These are phyloP conservation scores for Isatis tinctoria DNA, from an alignment of 345 rosid genomes.

Conservation along the genomic window DNA sequence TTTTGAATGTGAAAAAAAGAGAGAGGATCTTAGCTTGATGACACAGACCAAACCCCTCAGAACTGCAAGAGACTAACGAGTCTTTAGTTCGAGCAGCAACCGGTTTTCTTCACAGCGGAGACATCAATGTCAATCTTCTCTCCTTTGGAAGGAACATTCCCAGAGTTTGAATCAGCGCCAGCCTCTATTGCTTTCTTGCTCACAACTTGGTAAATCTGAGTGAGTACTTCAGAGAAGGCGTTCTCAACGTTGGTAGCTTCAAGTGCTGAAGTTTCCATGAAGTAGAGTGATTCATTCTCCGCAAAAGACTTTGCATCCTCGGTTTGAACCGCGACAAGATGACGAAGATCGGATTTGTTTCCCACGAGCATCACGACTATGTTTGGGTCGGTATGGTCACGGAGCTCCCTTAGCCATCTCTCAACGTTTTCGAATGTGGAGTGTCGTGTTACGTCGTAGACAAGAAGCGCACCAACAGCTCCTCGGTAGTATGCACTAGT, in stretches of 20 bases:
- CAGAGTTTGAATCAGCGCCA: constrained; percentile 41
- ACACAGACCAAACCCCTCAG: not conserved
- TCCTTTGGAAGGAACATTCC: constrained; percentile 64
- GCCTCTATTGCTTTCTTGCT: constrained; percentile 90
- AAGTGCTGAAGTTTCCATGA: constrained; percentile 95
- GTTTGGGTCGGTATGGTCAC: constrained; percentile 93
- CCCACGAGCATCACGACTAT: constrained; percentile 90
- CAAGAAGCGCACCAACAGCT: constrained; percentile 88
- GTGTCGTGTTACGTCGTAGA: constrained; percentile 85
- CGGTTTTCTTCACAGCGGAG: constrained; percentile 82
- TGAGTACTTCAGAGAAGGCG: constrained; percentile 85
- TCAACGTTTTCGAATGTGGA: constrained; percentile 87
- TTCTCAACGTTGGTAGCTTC: constrained; percentile 84
- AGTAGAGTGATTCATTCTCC: constrained; percentile 76
- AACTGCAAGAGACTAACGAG: constrained; percentile 6
- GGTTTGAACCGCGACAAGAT: constrained; percentile 79
- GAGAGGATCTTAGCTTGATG: not conserved
- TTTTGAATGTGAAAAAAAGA: not conserved
- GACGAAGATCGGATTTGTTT: constrained; percentile 90
- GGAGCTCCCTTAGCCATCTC: constrained; percentile 88
- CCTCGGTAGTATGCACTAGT: constrained; percentile 95
- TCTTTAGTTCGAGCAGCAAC: constrained; percentile 78
- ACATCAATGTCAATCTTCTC: constrained; percentile 93
- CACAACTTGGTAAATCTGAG: constrained; percentile 73
- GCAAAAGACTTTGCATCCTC: constrained; percentile 84